Conservation (phyloP, 768 basidiomycete species). For the Serendipita vermifera region DNA sequence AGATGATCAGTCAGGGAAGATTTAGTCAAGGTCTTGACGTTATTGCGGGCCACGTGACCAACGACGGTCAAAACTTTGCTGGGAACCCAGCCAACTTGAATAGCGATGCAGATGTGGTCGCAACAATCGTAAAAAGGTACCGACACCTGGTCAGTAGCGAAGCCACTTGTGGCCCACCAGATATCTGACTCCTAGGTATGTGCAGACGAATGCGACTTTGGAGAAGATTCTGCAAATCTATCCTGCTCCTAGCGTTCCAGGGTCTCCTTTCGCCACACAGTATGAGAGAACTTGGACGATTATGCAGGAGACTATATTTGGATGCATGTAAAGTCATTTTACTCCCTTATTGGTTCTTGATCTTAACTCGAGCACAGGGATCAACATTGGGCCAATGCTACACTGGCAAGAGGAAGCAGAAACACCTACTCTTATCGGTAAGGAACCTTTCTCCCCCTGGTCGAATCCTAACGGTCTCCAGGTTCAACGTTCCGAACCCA, state of each 20-base stretch:
- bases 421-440: slow-evolving; percentile 29
- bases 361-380: slow-evolving; percentile 23
- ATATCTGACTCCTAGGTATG: background rate
- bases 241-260: slow-evolving; percentile 24
- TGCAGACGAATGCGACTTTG: slow-evolving; percentile 28
- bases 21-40: slow-evolving; percentile 25
- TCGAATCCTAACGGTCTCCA: slow-evolving; percentile 11
- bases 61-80: slow-evolving; percentile 32
- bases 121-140: slow-evolving; percentile 18
- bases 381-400: slow-evolving; percentile 27
- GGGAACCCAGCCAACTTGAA: slow-evolving; percentile 27
- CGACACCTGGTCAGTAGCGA: slow-evolving; percentile 13
- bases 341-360: background rate
- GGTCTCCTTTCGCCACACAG: slow-evolving; percentile 29
- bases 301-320: slow-evolving; percentile 31
- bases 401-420: slow-evolving; percentile 21
- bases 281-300: slow-evolving; percentile 32
- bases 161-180: background rate
- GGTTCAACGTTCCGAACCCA: slow-evolving; percentile 34
- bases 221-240: slow-evolving; percentile 27
- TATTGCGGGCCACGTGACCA: slow-evolving; percentile 32
- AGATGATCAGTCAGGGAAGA: slow-evolving; percentile 24
- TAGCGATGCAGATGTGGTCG: slow-evolving; percentile 30
- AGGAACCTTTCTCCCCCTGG: background rate
- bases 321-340: slow-evolving; percentile 29